These are phyloP conservation scores for Brassica nigra DNA, from an alignment of 345 rosid species.

Conservation along the genomic window DNA sequence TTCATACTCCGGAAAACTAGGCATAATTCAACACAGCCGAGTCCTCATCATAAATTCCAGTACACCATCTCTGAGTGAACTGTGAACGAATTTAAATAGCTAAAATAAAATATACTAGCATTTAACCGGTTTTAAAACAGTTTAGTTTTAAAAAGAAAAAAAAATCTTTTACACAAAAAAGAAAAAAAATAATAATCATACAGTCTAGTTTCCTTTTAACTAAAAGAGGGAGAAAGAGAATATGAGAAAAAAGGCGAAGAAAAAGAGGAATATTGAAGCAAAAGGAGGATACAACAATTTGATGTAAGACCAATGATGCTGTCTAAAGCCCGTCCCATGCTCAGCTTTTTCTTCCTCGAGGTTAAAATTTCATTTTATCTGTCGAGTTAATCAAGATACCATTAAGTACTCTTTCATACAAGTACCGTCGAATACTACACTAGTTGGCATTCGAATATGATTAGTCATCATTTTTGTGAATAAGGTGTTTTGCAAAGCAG, in stretches of 20 bases:
- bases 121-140: constrained; percentile 4
- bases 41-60: constrained; percentile 31
- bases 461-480: constrained; percentile 26
- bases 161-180: not conserved
- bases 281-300: constrained; percentile 37
- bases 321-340: constrained; percentile 43
- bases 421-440: constrained; percentile 17
- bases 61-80: constrained; percentile 13
- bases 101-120: constrained; percentile 3
- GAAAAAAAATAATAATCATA: not conserved
- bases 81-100: constrained; percentile 1
- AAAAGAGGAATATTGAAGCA: constrained; percentile 36
- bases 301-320: constrained; percentile 41
- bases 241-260: constrained; percentile 27
- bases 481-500: constrained; percentile 29
- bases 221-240: constrained; percentile 23
- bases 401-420: not conserved
- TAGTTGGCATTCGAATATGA: constrained; percentile 24
- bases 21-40: constrained; percentile 24
- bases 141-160: not conserved
- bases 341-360: constrained; percentile 39
- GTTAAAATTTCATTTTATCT: not conserved
- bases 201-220: constrained; percentile 22
- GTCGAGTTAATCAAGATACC: constrained; percentile 1
- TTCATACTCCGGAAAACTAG: constrained; percentile 41